Base-by-base conservation (phyloP, 805 yeast species). In the Wickerhamiella spandovensis region DNA sequence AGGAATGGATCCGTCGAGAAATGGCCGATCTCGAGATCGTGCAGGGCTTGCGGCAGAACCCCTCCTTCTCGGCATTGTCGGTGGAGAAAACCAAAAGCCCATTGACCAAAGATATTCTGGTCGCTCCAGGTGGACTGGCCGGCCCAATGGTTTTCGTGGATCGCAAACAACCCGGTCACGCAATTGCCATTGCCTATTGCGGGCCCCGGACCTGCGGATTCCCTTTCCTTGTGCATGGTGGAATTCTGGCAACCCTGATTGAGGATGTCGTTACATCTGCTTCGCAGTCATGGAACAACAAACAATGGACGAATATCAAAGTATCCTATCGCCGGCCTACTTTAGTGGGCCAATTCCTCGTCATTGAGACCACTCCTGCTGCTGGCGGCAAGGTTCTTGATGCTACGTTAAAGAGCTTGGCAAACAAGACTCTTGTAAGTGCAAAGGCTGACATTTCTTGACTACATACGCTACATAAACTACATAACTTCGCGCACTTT, bases 141-240 rank as follows among this genome's bases (percentile, higher is more conserved):
- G 74, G 86, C 39, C 75, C 81, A 44, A 95, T 95, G 1, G 68
- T 79, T 23, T 72, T 84, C 13, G 84, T 82, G 58, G 76, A 76
- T 55, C 77, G 82, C 52, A 68, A 73, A 1, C 64, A 68, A 13
- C 74, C 76, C 0, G 72, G 73, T 48, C 83, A 84, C 56, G 74
- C 82, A 0, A 72, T 84, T 1, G 75, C 86, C 0, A 72, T 87
- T 5, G 71, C 85, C 23, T 94, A 86, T 61, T 72, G 83, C 48
- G 96, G 97, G 0, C 78, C 81, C 60, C 75, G 75, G 53, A 64
- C 88, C 20, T 80, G 90, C 43, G 97, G 97, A 0, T 88, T 82
- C 62, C 97, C 96, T 2, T 81, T 85, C 58, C 67, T 89, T 18
- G 75, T 86, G 2, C 97, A 88, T 62, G 97, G 97, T 3, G 97